phyloP scores from a whole-genome alignment of 176 grass and related monocot species.

The Lolium multiflorum region DNA sequence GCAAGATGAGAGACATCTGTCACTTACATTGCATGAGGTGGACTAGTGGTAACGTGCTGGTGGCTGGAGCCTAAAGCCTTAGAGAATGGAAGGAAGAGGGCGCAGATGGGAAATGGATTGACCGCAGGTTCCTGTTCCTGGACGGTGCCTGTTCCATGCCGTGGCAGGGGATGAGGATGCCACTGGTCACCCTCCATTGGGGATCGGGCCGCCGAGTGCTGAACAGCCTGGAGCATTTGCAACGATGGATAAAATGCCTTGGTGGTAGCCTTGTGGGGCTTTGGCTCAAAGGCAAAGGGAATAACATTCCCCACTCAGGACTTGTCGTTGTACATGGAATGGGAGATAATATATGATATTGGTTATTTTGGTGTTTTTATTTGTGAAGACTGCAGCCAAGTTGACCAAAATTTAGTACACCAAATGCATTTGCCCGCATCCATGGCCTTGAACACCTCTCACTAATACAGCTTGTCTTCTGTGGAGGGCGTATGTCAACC shows the following conservation, averaged over 20 bases:
- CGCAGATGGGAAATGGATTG: background rate
- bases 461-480: background rate
- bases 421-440: background rate
- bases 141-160: background rate
- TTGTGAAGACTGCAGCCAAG: background rate
- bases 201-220: too few species aligned
- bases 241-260: too few species aligned
- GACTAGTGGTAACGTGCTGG: background rate
- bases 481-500: background rate
- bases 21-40: slow-evolving; percentile 1
- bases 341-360: background rate
- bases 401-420: background rate
- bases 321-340: background rate
- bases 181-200: background rate
- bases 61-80: background rate
- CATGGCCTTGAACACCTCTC: background rate
- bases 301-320: background rate
- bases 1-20: background rate
- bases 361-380: slow-evolving; percentile 7
- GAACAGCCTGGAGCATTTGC: too few species aligned
- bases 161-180: background rate
- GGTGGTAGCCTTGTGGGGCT: too few species aligned
- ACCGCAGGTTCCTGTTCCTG: background rate
- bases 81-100: background rate
- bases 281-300: too few species aligned